Evolutionary conservation across 345 rosid species (phyloP).

Genomic region (Populus davidiana): DNA sequence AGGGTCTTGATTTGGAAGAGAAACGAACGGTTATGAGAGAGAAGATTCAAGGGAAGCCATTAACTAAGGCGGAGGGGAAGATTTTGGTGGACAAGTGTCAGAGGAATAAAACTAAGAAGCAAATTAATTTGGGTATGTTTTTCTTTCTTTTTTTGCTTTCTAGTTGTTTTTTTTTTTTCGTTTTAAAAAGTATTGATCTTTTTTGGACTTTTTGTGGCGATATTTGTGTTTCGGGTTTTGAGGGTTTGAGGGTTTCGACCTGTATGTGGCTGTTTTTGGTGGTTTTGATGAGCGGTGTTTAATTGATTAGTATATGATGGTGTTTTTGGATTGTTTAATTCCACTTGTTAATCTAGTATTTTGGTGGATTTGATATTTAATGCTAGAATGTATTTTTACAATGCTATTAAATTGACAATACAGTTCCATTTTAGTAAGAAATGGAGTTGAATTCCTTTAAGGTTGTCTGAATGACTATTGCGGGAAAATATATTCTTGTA

Average conservation of each 20-base stretch:
- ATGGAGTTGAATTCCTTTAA: too few species aligned
- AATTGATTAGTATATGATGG: too few species aligned
- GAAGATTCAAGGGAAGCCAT: conserved; percentile 60
- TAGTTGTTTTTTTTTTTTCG: neutral
- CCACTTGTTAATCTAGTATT: too few species aligned
- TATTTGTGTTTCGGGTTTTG: neutral
- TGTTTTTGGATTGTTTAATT: too few species aligned
- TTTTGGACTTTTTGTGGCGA: neutral
- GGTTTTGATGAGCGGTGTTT: neutral
- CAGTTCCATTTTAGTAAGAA: too few species aligned
- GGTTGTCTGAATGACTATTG: too few species aligned
- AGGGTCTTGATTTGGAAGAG: conserved; percentile 71
- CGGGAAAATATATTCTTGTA: too few species aligned
- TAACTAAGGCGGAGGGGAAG: conserved; percentile 75
- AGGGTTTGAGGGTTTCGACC: too few species aligned
- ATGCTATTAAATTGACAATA: too few species aligned
- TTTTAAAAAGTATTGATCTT: neutral
- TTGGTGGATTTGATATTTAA: too few species aligned
- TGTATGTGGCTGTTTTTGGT: neutral
- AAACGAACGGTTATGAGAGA: conserved; percentile 57
- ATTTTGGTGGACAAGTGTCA: conserved; percentile 66
- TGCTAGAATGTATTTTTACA: too few species aligned
- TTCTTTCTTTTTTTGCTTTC: neutral
- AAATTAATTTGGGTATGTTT: conserved; percentile 61
- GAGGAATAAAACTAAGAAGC: conserved; percentile 62